Base-by-base conservation (phyloP, 2,329 filamentous ascomycete species). In the Talaromyces sp. region DNA sequence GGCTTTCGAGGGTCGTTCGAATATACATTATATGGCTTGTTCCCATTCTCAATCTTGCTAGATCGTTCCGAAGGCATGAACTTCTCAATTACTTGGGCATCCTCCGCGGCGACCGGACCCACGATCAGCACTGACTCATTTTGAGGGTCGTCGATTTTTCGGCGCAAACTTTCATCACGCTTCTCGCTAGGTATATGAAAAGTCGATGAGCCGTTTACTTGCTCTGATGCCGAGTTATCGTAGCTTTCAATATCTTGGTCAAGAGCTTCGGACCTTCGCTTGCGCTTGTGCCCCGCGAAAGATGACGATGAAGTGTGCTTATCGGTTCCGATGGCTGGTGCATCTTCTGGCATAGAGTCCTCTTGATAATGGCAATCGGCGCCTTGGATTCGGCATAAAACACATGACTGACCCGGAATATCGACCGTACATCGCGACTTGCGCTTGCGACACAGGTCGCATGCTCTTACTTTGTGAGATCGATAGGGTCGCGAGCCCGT, bases 381-480 rank as follows among this genome's bases (percentile, higher is more conserved):
- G 9, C 82, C 81, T 69, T 87, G 85, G 22, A 85, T 82, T 45
- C 82, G 82, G 72, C 86, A 89, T 71, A 87, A 80, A 9, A 87
- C 74, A 69, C 86, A 89, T 8, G 80, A 79, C 61, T 82, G 76
- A 1, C 83, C 80, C 4, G 81, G 79, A 15, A 83, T 75, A 69
- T 87, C 85, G 33, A 86, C 82, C 19, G 85, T 86, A 71, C 87
- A 89, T 68, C 87, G 81, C 2, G 85, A 86, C 72, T 88, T 88
- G 66, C 87, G 82, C 66, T 83, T 83, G 62, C 87, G 81, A 70
- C 87, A 89, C 15, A 85, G 77, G 61, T 85, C 77, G 75, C 87
- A 89, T 9, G 86, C 86, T 59, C 86, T 85, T 45, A 84, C 82
- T 67, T 86, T 82, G 75, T 88, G 86, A 8, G 86, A 88, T 66